Evolutionary conservation across 202 grass and related monocot genomes (phyloP).

Genomic region (Bolboschoenoplectus hybrid): DNA sequence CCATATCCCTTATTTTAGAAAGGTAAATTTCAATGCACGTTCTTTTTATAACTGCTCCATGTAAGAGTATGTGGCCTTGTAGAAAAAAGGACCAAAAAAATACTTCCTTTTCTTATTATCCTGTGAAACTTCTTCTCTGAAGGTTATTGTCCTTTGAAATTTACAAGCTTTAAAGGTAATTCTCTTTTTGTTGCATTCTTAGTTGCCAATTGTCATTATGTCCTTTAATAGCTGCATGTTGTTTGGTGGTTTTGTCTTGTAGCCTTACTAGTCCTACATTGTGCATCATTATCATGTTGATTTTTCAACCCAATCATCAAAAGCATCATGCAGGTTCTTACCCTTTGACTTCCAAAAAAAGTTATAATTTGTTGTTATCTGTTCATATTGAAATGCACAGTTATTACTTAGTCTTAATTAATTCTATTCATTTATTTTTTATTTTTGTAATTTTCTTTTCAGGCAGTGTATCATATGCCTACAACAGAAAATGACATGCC

Average conservation of each 20-base stretch:
- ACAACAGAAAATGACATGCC: constrained; percentile 99
- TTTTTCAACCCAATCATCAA: background rate
- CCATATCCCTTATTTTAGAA: constrained; percentile 98
- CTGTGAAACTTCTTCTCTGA: background rate
- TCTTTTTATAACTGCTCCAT: background rate
- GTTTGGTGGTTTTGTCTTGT: constrained; percentile 6
- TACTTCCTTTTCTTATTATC: constrained; percentile 7
- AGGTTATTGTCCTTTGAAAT: constrained; percentile 9
- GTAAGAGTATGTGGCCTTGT: background rate
- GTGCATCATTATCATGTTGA: background rate
- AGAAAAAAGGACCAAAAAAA: background rate
- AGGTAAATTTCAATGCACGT: constrained; percentile 50
- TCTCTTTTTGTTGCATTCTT: background rate
- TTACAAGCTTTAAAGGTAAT: background rate
- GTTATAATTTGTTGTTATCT: constrained; percentile 22
- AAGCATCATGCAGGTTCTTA: background rate
- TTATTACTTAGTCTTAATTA: constrained; percentile 12
- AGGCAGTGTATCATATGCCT: constrained; percentile 99
- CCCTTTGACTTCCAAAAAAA: background rate
- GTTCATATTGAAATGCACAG: background rate
- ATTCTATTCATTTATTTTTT: constrained; percentile 32
- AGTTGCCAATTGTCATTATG: background rate
- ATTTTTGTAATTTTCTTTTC: constrained; percentile 41
- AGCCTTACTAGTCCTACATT: background rate
- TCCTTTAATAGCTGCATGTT: background rate